Conservation (phyloP, 805 yeast species). For the Komagataella populi region DNA sequence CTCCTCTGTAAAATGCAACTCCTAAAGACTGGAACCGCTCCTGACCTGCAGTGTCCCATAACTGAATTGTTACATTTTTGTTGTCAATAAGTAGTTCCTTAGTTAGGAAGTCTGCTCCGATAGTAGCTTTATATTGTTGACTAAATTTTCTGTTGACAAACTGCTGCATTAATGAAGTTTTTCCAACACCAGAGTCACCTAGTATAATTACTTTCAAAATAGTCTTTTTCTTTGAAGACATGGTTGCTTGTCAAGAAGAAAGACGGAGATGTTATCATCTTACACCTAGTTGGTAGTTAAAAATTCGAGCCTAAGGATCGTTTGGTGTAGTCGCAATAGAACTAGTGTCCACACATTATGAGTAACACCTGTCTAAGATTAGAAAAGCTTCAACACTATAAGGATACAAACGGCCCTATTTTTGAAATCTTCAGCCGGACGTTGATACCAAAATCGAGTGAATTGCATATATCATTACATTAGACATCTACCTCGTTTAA, state of each 20-base stretch:
- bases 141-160: conserved; percentile 90
- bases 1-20: conserved; percentile 94
- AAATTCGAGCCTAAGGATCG: not conserved
- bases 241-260: conserved; percentile 6
- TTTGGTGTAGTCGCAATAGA: not conserved
- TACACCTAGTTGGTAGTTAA: not conserved
- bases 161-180: conserved; percentile 94
- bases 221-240: conserved; percentile 61
- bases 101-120: conserved; percentile 93
- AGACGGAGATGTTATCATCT: not conserved
- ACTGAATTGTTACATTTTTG: conserved; percentile 66
- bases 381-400: too few relatives aligned
- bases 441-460: too few relatives aligned
- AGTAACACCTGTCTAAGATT: too few relatives aligned
- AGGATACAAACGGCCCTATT: too few relatives aligned
- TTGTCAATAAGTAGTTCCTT: conserved; percentile 83
- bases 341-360: too few relatives aligned
- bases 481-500: too few relatives aligned
- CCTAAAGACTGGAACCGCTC: conserved; percentile 95
- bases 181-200: conserved; percentile 97
- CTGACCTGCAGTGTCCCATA: conserved; percentile 99
- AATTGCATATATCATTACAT: too few relatives aligned
- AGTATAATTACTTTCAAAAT: conserved; percentile 77
- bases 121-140: conserved; percentile 94
- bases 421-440: too few relatives aligned